Conservation (phyloP, 2,329 filamentous ascomycete genomes). For the Penicillium rolfsii region DNA sequence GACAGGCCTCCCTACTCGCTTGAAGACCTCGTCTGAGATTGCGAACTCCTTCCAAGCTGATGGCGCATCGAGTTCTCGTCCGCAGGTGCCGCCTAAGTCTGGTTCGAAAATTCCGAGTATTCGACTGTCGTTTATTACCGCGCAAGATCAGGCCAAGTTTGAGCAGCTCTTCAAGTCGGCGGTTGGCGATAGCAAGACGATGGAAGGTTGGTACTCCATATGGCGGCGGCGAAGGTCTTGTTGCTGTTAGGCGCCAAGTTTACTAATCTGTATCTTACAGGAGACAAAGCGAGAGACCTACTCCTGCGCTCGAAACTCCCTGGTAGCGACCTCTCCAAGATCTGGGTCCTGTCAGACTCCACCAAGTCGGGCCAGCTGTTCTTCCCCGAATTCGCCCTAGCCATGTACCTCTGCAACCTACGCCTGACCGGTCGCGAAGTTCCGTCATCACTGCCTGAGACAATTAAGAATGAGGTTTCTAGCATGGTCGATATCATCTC, state of each 20-base stretch:
- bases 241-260: neutral
- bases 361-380: conserved; percentile 94
- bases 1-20: conserved; percentile 54
- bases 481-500: conserved; percentile 99
- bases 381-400: conserved; percentile 95
- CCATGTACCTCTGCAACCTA: conserved; percentile 98
- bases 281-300: conserved; percentile 87
- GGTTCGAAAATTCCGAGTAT: conserved; percentile 88
- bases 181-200: conserved; percentile 77
- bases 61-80: conserved; percentile 50
- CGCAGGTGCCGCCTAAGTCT: conserved; percentile 65
- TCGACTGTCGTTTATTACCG: conserved; percentile 92
- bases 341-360: conserved; percentile 94
- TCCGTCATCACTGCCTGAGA: conserved; percentile 75
- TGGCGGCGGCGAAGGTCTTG: neutral
- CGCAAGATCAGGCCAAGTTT: conserved; percentile 92
- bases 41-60: conserved; percentile 62
- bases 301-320: conserved; percentile 85
- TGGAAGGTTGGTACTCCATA: conserved; percentile 63
- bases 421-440: conserved; percentile 85
- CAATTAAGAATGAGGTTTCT: conserved; percentile 92
- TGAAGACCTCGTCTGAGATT: conserved; percentile 67
- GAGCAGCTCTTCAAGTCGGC: conserved; percentile 97
- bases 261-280: conserved; percentile 33
- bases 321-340: conserved; percentile 84